Conservation (phyloP, 768 basidiomycete genomes). For the Chalciporus piperatus region DNA sequence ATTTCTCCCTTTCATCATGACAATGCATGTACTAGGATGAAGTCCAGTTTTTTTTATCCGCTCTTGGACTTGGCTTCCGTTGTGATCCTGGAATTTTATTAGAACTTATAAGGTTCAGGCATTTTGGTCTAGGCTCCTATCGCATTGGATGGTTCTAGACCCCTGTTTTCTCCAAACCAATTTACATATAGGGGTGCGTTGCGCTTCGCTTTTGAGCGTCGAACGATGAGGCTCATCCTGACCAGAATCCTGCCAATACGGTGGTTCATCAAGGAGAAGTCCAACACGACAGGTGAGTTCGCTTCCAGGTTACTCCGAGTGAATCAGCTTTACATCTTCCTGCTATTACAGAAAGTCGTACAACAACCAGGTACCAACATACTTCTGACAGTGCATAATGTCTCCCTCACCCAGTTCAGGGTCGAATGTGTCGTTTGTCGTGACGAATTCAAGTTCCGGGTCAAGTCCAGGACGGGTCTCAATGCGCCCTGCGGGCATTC, state of each 20-base stretch:
- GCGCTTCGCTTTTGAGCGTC: not conserved
- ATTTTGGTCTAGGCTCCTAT: not conserved
- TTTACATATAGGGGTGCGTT: not conserved
- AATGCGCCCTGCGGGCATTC: not conserved
- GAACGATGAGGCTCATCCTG: not conserved
- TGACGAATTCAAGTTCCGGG: not conserved
- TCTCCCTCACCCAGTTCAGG: too few species aligned
- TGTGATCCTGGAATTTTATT: slow-evolving; percentile 16
- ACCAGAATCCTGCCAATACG: not conserved
- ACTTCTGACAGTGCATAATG: too few species aligned
- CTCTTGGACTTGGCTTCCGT: slow-evolving; percentile 7
- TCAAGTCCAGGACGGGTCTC: not conserved
- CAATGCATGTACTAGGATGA: too few species aligned
- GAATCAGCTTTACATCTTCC: not conserved
- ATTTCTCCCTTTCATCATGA: too few species aligned
- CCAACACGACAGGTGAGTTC: not conserved
- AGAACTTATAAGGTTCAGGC: not conserved
- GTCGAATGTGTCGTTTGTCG: too few species aligned
- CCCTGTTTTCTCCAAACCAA: too few species aligned
- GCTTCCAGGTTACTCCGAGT: not conserved
- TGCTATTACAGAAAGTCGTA: too few species aligned
- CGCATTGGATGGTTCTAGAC: too few species aligned
- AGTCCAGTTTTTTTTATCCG: too few species aligned
- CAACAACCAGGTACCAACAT: too few species aligned
- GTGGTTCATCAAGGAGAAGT: not conserved